Evolutionary conservation across 208 protist species (phyloP).

Genomic region (Leishmania guyanensis): DNA sequence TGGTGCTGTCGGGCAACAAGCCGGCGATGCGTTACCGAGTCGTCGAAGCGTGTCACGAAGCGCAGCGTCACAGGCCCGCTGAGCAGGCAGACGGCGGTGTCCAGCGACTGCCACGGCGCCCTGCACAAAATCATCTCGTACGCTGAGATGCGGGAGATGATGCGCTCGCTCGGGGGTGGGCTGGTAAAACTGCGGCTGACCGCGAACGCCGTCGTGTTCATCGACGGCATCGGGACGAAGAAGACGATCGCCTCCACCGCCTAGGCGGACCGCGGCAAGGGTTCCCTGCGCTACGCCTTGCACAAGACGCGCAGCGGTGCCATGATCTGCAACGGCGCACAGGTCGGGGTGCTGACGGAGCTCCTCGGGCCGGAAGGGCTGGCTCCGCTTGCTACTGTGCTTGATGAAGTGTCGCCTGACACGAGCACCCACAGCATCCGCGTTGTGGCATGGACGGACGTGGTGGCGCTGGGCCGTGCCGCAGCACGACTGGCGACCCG

Average conservation of each 20-base stretch:
- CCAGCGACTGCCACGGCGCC: constrained; percentile 57
- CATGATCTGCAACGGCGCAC: constrained; percentile 67
- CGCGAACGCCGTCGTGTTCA: constrained; percentile 74
- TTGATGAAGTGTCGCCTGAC: constrained; percentile 42
- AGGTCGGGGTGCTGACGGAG: constrained; percentile 40
- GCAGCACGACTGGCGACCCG: constrained; percentile 84
- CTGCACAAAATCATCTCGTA: constrained; percentile 40
- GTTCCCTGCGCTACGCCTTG: constrained; percentile 63
- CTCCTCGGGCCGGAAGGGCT: constrained; percentile 46
- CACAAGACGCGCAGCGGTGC: constrained; percentile 45
- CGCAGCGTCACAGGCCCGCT: constrained; percentile 26
- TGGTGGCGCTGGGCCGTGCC: constrained; percentile 45
- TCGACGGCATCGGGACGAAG: constrained; percentile 78
- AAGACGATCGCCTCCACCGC: constrained; percentile 67
- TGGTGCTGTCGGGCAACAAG: constrained; percentile 12
- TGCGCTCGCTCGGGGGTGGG: constrained; percentile 53
- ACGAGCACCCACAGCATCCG: constrained; percentile 29
- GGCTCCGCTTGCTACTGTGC: constrained; percentile 39
- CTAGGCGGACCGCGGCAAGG: constrained; percentile 80
- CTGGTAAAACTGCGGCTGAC: constrained; percentile 27
- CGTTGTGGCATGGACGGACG: constrained; percentile 46
- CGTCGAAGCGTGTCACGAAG: constrained; percentile 46
- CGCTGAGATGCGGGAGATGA: constrained; percentile 51
- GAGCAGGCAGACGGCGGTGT: constrained; percentile 36
- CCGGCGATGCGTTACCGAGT: constrained; percentile 67